Conservation (phyloP, 805 yeast species). For the Saccharomycopsis fibuligera region DNA sequence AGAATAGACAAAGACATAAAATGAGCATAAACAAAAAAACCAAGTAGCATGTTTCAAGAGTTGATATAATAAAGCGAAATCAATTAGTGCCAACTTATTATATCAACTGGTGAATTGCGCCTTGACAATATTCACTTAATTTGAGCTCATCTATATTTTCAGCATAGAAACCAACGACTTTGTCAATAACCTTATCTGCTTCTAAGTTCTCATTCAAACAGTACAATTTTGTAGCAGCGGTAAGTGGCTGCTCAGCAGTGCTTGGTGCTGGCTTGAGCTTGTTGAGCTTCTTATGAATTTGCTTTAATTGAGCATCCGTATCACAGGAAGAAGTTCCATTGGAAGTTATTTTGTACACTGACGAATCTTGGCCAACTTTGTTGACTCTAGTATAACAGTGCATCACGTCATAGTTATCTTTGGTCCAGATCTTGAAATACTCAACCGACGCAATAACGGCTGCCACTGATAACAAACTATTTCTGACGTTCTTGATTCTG, state of each 20-base stretch:
- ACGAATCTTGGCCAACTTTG: background rate
- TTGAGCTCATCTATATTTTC: background rate
- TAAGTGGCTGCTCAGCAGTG: too few relatives aligned
- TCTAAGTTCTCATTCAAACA: conserved; percentile 16
- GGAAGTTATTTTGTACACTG: conserved; percentile 15
- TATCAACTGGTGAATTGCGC: background rate
- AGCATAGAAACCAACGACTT: conserved; percentile 18
- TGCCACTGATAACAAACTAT: conserved; percentile 14
- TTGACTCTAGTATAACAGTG: conserved; percentile 21
- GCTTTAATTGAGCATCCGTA: conserved; percentile 18
- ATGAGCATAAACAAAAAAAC: too few relatives aligned
- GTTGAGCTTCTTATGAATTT: conserved; percentile 15
- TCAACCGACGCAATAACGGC: conserved; percentile 19
- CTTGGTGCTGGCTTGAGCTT: too few relatives aligned
- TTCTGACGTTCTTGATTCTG: conserved; percentile 14
- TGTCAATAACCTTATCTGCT: conserved; percentile 19
- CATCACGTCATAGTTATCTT: conserved; percentile 19
- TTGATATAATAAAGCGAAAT: too few relatives aligned
- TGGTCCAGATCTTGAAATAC: conserved; percentile 21
- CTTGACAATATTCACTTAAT: conserved; percentile 13
- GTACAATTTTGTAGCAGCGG: conserved; percentile 1
- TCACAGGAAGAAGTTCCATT: conserved; percentile 21
- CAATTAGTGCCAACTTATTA: too few relatives aligned
- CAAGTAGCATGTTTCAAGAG: too few relatives aligned
- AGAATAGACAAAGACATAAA: too few relatives aligned